These are phyloP conservation scores for Trifolium dubium DNA, from an alignment of 306 rosid genomes.

Conservation along the genomic window DNA sequence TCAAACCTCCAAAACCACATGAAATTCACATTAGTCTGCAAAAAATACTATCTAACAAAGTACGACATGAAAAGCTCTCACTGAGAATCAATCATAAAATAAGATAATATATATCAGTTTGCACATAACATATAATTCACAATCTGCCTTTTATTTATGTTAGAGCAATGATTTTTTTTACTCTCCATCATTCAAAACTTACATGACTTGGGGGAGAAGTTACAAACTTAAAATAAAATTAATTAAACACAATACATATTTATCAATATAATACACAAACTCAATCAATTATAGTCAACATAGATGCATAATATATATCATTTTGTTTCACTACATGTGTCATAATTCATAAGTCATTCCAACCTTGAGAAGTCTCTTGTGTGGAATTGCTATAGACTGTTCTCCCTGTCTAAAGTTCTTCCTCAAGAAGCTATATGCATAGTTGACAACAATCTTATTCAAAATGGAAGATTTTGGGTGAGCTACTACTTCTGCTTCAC, in stretches of 20 bases:
- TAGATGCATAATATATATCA: background rate
- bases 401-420: conserved; percentile 74
- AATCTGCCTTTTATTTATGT: background rate
- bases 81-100: no score
- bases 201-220: background rate
- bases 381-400: conserved; percentile 54
- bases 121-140: background rate
- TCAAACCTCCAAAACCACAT: no score
- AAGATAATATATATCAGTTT: background rate
- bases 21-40: no score
- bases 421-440: conserved; percentile 66
- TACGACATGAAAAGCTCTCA: no score
- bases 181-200: background rate
- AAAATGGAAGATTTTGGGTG: conserved; percentile 62
- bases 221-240: background rate
- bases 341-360: conserved; percentile 57
- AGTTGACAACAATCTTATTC: conserved; percentile 67
- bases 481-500: conserved; percentile 77
- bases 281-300: background rate
- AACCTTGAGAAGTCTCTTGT: conserved; percentile 66
- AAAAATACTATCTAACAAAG: no score
- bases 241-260: background rate
- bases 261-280: background rate
- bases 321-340: background rate
- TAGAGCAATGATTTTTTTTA: background rate